These are phyloP conservation scores for Canna indica DNA, from an alignment of 176 grass and related monocot species.

Conservation along the genomic window DNA sequence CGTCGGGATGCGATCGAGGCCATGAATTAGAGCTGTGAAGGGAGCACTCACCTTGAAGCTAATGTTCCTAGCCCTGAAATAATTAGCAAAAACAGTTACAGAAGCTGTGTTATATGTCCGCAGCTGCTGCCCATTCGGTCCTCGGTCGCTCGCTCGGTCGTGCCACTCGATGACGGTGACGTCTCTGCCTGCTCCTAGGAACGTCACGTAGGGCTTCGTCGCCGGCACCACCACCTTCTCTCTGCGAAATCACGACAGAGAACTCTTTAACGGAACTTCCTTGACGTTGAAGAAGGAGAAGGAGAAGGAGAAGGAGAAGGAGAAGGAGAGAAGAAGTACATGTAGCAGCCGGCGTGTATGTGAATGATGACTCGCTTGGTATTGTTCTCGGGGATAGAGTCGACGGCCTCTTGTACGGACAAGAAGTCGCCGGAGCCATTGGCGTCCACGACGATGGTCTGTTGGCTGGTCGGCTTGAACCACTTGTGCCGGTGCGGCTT, in stretches of 20 bases:
- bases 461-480: slow-evolving; percentile 41
- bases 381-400: slow-evolving; percentile 78
- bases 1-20: not conserved
- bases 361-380: slow-evolving; percentile 48
- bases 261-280: too few species aligned
- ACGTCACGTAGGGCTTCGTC: slow-evolving; percentile 82
- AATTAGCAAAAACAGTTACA: slow-evolving; percentile 80
- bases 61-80: slow-evolving; percentile 97
- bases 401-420: slow-evolving; percentile 74
- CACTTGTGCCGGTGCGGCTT: slow-evolving; percentile 27
- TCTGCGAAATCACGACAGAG: slow-evolving; percentile 35
- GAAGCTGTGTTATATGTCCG: slow-evolving; percentile 95
- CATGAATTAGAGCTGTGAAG: not conserved
- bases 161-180: slow-evolving; percentile 90
- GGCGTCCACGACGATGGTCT: slow-evolving; percentile 65
- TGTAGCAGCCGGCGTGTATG: slow-evolving; percentile 79
- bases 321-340: slow-evolving; percentile 6
- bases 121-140: slow-evolving; percentile 75
- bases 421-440: slow-evolving; percentile 67
- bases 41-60: slow-evolving; percentile 90
- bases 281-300: too few species aligned
- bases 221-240: slow-evolving; percentile 87
- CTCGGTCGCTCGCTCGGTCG: slow-evolving; percentile 72
- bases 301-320: not conserved
- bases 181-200: slow-evolving; percentile 67